Evolutionary conservation across 805 yeast genomes (phyloP).

Genomic region (Candida maesae): DNA sequence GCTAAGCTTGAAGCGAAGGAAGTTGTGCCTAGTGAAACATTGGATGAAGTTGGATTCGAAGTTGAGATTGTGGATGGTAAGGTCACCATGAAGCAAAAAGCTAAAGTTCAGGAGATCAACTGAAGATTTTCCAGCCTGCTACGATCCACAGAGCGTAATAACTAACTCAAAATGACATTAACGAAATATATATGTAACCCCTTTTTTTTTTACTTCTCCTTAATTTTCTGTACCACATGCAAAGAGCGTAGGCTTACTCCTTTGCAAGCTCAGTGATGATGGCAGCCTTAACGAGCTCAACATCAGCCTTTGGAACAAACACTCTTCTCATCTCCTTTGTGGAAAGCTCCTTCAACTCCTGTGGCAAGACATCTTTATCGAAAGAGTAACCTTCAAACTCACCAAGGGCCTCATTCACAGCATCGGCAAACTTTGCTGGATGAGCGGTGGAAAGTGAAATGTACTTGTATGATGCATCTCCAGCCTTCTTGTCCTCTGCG

Average conservation of each 20-base stretch:
- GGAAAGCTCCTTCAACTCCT: constrained; percentile 71
- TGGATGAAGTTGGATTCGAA: constrained; percentile 75
- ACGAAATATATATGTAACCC: not conserved
- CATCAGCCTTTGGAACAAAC: constrained; percentile 65
- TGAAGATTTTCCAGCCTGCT: no score
- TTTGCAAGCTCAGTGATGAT: constrained; percentile 64
- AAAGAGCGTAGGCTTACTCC: no score
- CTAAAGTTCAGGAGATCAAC: constrained; percentile 10
- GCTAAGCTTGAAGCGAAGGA: constrained; percentile 72
- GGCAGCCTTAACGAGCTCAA: constrained; percentile 68
- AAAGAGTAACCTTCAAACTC: constrained; percentile 73
- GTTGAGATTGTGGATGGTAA: constrained; percentile 71
- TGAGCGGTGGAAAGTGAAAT: constrained; percentile 95
- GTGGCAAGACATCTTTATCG: constrained; percentile 85
- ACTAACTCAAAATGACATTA: not conserved
- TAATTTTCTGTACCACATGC: no score
- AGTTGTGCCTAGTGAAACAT: constrained; percentile 52
- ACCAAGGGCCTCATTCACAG: constrained; percentile 77
- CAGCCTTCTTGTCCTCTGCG: constrained; percentile 40
- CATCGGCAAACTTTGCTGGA: constrained; percentile 97
- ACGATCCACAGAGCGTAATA: not conserved
- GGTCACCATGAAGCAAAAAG: constrained; percentile 45
- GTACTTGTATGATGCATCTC: constrained; percentile 40
- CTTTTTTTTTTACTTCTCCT: not conserved
- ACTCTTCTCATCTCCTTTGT: constrained; percentile 70